Evolutionary conservation across 2,329 filamentous ascomycete species (phyloP).

Genomic region (Trichocomaceae sp.): DNA sequence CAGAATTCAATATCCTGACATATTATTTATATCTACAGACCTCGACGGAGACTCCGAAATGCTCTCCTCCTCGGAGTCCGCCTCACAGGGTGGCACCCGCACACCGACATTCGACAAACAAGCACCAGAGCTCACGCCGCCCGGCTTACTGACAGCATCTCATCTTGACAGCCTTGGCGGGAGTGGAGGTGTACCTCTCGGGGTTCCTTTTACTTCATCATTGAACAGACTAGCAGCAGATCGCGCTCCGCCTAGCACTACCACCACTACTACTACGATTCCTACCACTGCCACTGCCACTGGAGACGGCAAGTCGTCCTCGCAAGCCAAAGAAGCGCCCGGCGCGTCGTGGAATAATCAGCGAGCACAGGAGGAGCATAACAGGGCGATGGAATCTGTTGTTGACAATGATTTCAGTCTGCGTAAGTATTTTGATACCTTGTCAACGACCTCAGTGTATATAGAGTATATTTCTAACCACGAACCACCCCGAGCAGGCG

Average conservation of each 20-base stretch:
- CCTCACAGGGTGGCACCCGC: conserved; percentile 34
- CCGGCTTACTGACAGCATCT: conserved; percentile 44
- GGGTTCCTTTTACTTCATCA: background rate
- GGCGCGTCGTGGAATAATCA: conserved; percentile 51
- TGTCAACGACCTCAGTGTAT: too few relatives aligned
- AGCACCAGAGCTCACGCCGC: conserved; percentile 48
- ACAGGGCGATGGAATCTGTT: conserved; percentile 44
- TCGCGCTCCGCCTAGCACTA: background rate
- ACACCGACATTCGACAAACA: conserved; percentile 28
- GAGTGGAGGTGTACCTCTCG: background rate
- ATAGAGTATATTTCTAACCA: background rate
- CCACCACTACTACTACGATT: background rate
- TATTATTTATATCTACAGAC: conserved; percentile 29
- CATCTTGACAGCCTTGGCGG: conserved; percentile 9
- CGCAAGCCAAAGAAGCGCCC: conserved; percentile 35
- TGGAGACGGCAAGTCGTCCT: conserved; percentile 2
- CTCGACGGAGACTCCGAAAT: conserved; percentile 52
- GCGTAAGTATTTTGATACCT: conserved; percentile 27
- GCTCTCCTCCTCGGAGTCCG: conserved; percentile 42
- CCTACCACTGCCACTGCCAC: background rate
- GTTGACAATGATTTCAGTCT: conserved; percentile 48
- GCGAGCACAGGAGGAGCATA: conserved; percentile 52
- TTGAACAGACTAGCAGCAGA: conserved; percentile 12
- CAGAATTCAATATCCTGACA: background rate
- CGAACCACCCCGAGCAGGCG: conserved; percentile 23